These are phyloP conservation scores for Ophiostoma ips DNA, from an alignment of 2,329 filamentous ascomycete species.

Conservation along the genomic window DNA sequence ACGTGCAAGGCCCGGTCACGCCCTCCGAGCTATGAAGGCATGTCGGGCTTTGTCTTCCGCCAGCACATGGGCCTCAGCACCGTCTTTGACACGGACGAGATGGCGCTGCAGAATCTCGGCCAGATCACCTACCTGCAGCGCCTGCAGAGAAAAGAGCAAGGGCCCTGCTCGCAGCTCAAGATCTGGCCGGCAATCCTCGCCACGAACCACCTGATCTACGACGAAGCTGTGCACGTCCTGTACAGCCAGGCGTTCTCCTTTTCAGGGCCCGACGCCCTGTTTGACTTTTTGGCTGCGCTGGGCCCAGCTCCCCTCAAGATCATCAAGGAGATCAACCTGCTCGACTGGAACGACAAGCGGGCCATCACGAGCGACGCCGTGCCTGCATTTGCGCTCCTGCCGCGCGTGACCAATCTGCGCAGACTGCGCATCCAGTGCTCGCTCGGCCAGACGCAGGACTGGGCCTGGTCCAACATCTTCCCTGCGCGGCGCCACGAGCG, in stretches of 20 bases:
- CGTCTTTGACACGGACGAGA: background rate
- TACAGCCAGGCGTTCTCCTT: conserved; percentile 4
- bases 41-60: background rate
- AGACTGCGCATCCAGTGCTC: background rate
- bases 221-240: background rate
- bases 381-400: background rate
- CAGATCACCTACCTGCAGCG: background rate
- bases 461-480: conserved; percentile 5
- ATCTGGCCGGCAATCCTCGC: background rate
- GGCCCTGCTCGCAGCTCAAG: background rate
- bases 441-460: background rate
- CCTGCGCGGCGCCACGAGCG: background rate
- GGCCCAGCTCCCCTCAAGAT: background rate
- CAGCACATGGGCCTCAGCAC: background rate
- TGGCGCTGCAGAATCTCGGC: background rate
- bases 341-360: conserved; percentile 1
- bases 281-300: background rate
- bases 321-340: background rate
- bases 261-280: background rate
- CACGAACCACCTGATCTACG: background rate
- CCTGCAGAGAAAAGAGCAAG: background rate
- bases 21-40: background rate
- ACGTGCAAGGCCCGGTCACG: background rate
- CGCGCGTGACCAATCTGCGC: background rate
- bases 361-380: background rate